phyloP scores from a whole-genome alignment of 768 basidiomycete species.

The Trametes cubensis region DNA sequence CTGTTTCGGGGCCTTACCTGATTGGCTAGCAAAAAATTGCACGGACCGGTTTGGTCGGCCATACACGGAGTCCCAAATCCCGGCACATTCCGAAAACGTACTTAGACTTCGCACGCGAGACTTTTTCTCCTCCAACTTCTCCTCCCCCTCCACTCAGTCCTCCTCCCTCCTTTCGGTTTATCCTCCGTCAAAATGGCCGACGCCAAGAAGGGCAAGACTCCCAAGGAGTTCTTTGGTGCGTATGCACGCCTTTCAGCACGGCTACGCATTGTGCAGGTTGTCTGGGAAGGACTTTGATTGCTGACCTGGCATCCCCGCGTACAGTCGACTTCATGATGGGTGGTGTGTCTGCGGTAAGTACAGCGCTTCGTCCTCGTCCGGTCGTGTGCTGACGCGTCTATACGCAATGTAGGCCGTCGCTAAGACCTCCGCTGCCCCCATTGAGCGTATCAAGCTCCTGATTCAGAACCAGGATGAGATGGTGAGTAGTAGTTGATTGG shows the following conservation, averaged over 20 bases:
- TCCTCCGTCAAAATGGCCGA: slow-evolving; percentile 76
- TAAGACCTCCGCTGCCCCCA: slow-evolving; percentile 98
- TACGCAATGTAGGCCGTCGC: slow-evolving; percentile 77
- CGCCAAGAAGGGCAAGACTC: slow-evolving; percentile 80
- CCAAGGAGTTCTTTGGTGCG: slow-evolving; percentile 87
- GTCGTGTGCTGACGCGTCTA: slow-evolving; percentile 26
- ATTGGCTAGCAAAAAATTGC: slow-evolving; percentile 24
- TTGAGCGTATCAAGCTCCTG: slow-evolving; percentile 99
- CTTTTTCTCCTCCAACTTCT: slow-evolving; percentile 44
- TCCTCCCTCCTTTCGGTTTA: slow-evolving; percentile 42
- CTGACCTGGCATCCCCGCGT: slow-evolving; percentile 39
- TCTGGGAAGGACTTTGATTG: slow-evolving; percentile 21
- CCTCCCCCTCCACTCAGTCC: slow-evolving; percentile 55
- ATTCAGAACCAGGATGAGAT: slow-evolving; percentile 99
- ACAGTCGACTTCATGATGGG: slow-evolving; percentile 95
- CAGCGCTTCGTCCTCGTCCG: background rate
- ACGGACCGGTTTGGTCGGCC: slow-evolving; percentile 20
- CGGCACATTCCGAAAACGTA: slow-evolving; percentile 30
- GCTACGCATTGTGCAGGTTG: background rate
- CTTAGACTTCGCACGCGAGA: slow-evolving; percentile 31
- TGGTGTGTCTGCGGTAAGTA: slow-evolving; percentile 86
- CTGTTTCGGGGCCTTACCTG: slow-evolving; percentile 1
- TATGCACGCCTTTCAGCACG: slow-evolving; percentile 28
- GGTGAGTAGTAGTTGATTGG: slow-evolving; percentile 46
- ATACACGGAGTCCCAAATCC: slow-evolving; percentile 20